phyloP scores from a whole-genome alignment of 768 basidiomycete genomes.

The Russula earlei region DNA sequence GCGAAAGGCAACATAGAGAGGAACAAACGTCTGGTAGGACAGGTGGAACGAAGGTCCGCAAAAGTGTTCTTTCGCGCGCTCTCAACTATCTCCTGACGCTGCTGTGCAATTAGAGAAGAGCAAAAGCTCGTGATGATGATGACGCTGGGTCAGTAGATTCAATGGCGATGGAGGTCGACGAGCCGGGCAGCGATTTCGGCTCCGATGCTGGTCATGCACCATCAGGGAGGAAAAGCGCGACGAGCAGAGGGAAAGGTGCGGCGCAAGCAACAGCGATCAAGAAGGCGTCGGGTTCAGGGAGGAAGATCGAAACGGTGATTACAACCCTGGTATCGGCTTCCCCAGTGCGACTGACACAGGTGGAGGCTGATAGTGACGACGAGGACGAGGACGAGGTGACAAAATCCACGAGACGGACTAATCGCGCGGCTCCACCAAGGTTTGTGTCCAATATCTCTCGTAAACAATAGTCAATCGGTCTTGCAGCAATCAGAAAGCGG shows the following conservation, averaged over 20 bases:
- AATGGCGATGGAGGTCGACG: constrained; percentile 69
- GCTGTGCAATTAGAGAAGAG: constrained; percentile 29
- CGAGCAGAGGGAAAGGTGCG: constrained; percentile 27
- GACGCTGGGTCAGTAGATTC: constrained; percentile 52
- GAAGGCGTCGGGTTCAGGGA: constrained; percentile 18
- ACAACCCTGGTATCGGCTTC: neutral
- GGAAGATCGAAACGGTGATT: constrained; percentile 31
- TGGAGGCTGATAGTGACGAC: constrained; percentile 50
- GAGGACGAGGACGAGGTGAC: constrained; percentile 43
- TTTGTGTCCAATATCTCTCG: constrained; percentile 24
- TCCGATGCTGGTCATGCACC: constrained; percentile 20
- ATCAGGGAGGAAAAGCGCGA: constrained; percentile 22
- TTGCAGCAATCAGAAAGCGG: constrained; percentile 27
- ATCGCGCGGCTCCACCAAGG: constrained; percentile 58
- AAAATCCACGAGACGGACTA: constrained; percentile 46
- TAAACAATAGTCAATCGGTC: neutral
- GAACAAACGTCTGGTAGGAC: constrained; percentile 28
- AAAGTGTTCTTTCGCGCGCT: neutral
- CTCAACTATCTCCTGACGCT: neutral
- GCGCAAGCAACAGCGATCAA: constrained; percentile 24
- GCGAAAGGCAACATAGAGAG: constrained; percentile 54
- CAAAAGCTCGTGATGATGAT: constrained; percentile 47
- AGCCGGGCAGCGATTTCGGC: constrained; percentile 21
- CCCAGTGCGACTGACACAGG: constrained; percentile 33
- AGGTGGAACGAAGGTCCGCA: neutral